Evolutionary conservation across 2,329 filamentous ascomycete species (phyloP), one percentile per base, ranked within the genome.

Genomic region (Pyricularia grisea): DNA sequence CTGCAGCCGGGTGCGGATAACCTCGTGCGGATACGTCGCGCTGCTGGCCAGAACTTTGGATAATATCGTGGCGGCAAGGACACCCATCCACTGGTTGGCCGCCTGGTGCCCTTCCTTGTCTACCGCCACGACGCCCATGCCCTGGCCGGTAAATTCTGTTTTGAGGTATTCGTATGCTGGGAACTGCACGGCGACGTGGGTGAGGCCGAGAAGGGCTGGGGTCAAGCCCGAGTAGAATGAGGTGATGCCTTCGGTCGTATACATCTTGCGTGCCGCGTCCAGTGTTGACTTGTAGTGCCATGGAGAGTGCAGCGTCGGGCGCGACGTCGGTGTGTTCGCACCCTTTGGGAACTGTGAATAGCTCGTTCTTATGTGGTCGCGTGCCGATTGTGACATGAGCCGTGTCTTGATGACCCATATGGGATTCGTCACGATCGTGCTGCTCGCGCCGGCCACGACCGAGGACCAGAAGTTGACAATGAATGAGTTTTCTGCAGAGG

Each of bases 361-460:
- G 20, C 78, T 82, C 76, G 76, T 82, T 76, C 79, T 82, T 78
- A 76, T 79, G 76, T 78, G 82, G 71, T 75, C 72, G 55, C 72
- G 84, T 75, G 75, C 85, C 76, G 75, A 91, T 81, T 98, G 95
- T 55, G 95, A 97, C 95, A 98, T 98, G 74, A 99, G 87, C 73
- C 95, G 87, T 66, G 95, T 99, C 81, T 99, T 99, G 82, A 99
- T 97, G 55, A 99, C 95, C 95, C 95, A 99, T 71, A 99, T 99
- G 0, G 95, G 95, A 78, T 98, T 99, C 28, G 95, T 99, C 71
- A 90, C 91, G 72, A 98, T 85, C 4, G 95, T 99, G 73, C 94
- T 97, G 81, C 92, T 97, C 71, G 89, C 93, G 68, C 95, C 95
- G 28, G 94, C 95, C 69, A 93, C 87, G 71, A 99, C 88, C 11